phyloP scores from a whole-genome alignment of 768 basidiomycete species.

The Naganishia randhawae region DNA sequence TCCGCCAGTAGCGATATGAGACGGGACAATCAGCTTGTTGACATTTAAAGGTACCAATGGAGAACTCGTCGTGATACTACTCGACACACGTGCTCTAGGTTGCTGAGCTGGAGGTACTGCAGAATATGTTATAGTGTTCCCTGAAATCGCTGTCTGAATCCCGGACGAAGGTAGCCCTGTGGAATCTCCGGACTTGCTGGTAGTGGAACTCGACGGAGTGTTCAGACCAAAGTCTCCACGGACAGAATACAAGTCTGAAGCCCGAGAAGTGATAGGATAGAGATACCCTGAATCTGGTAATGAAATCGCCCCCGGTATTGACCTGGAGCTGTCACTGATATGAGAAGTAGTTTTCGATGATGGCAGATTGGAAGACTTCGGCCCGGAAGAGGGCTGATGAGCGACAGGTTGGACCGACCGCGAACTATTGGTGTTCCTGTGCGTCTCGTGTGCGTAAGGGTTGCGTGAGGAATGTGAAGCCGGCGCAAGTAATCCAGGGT shows the following conservation, averaged over 20 bases:
- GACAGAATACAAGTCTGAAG: neutral
- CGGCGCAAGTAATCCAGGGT: conserved; percentile 5
- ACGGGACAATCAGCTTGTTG: neutral
- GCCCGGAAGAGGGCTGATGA: neutral
- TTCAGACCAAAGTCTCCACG: conserved; percentile 1
- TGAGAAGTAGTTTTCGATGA: conserved; percentile 8
- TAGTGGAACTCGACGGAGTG: neutral
- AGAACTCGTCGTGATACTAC: neutral
- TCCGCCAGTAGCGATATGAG: neutral
- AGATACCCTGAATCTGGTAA: conserved; percentile 1
- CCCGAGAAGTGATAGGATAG: neutral
- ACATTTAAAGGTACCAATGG: neutral
- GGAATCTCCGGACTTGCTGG: neutral
- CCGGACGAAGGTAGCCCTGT: neutral
- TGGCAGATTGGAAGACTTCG: neutral
- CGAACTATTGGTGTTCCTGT: neutral
- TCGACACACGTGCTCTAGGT: neutral
- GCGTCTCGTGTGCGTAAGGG: neutral
- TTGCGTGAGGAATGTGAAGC: conserved; percentile 4
- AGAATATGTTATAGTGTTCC: neutral
- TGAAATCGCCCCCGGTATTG: conserved; percentile 6
- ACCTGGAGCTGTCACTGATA: conserved; percentile 14
- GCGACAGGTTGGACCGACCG: neutral
- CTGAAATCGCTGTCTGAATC: neutral
- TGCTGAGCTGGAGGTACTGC: neutral